These are phyloP conservation scores for Cyclotella choctawhatcheeana DNA, from an alignment of 108 stramenopile genomes.

Conservation along the genomic window DNA sequence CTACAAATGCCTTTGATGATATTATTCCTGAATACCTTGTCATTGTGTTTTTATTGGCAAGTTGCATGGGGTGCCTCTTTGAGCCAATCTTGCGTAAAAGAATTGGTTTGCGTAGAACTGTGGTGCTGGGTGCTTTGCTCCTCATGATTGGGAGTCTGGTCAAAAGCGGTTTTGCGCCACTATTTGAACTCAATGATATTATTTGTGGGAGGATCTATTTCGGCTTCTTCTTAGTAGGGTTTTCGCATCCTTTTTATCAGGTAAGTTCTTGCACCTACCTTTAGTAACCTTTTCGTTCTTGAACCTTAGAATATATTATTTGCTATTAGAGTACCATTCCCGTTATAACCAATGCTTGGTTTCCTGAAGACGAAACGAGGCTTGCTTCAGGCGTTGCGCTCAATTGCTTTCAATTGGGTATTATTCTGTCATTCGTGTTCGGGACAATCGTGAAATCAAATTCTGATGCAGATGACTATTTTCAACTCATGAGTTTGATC, in stretches of 20 bases:
- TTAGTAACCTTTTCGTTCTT: background rate
- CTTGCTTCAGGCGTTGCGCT: constrained; percentile 79
- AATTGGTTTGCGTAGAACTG: constrained; percentile 73
- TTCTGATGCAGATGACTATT: constrained; percentile 72
- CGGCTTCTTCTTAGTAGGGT: constrained; percentile 81
- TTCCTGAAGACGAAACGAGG: constrained; percentile 76
- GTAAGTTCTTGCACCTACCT: constrained; percentile 27
- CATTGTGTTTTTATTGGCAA: constrained; percentile 72
- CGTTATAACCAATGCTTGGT: constrained; percentile 82
- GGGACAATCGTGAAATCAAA: constrained; percentile 66
- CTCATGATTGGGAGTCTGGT: constrained; percentile 80
- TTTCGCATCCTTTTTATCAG: constrained; percentile 84
- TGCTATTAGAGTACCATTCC: constrained; percentile 54
- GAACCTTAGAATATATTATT: background rate
- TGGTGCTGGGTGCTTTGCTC: constrained; percentile 74
- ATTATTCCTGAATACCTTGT: constrained; percentile 74
- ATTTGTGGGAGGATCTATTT: constrained; percentile 60
- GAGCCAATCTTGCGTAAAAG: constrained; percentile 75
- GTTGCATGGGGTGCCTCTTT: constrained; percentile 62
- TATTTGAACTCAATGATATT: constrained; percentile 38
- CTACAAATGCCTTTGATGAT: constrained; percentile 56
- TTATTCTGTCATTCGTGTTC: constrained; percentile 79
- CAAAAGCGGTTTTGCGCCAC: constrained; percentile 57
- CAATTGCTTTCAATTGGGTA: constrained; percentile 84
- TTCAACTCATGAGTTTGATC: constrained; percentile 72